phyloP scores from a whole-genome alignment of 192 early-diverging fungal species.

The Rhizoclosmatium globosum region DNA sequence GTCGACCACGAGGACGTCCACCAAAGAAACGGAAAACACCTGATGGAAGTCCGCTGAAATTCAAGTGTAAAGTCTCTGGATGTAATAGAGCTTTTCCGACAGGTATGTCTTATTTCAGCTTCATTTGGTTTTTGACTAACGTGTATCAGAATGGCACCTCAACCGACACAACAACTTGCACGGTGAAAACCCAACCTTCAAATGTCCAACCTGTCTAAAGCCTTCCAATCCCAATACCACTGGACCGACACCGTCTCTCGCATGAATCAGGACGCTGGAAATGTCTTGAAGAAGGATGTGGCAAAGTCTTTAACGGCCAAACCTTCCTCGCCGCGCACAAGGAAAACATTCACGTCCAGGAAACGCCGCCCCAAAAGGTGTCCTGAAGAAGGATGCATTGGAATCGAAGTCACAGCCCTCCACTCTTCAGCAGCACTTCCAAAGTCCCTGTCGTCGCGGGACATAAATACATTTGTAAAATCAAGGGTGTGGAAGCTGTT shows the following conservation, averaged over 20 bases:
- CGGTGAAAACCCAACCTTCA: not conserved
- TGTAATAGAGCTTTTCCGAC: conserved; percentile 5
- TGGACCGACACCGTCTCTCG: not conserved
- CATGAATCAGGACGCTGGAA: not conserved
- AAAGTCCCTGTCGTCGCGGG: not conserved
- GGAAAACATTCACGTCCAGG: no score
- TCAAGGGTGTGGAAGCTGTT: not conserved
- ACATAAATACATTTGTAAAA: not conserved
- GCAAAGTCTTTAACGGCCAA: not conserved
- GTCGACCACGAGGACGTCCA: not conserved
- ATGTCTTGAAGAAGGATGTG: not conserved
- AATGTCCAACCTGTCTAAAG: not conserved
- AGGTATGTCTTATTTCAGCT: not conserved
- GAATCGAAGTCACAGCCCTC: not conserved
- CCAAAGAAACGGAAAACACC: not conserved
- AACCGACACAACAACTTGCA: conserved; percentile 2
- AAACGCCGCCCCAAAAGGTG: not conserved
- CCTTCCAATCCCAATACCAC: conserved; percentile 4
- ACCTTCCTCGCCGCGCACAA: not conserved
- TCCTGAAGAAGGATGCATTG: not conserved
- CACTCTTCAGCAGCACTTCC: not conserved
- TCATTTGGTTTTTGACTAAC: no score
- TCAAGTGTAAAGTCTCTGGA: not conserved
- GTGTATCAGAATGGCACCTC: conserved; percentile 3
- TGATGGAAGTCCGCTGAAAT: not conserved